Percentiles rank a stretch among this genome's conserved stretches.
phyloP scores from a whole-genome alignment of 1,139 yeast species.

The Magnusiomyces ingens region DNA sequence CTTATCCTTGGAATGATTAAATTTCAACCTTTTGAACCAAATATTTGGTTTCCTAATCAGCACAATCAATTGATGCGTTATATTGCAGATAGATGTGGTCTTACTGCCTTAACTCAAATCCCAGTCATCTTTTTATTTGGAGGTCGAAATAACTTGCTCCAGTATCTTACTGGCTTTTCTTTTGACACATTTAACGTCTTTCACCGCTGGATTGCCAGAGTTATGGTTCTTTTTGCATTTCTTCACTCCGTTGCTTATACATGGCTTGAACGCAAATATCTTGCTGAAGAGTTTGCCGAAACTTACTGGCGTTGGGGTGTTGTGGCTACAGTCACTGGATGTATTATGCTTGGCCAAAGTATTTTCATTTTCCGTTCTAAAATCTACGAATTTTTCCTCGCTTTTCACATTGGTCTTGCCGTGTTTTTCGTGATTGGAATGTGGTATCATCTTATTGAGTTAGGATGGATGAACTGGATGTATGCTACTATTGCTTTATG shows the following conservation, averaged over 20 bases:
- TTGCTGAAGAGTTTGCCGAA: conserved; percentile 20
- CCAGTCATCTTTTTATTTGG: conserved; percentile 53
- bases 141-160: conserved; percentile 55
- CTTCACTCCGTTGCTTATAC: conserved; percentile 26
- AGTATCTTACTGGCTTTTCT: conserved; percentile 54
- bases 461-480: conserved; percentile 41
- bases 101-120: conserved; percentile 46
- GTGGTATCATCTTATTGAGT: conserved; percentile 38
- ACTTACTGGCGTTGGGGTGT: conserved; percentile 46
- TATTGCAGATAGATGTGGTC: conserved; percentile 52
- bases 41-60: conserved; percentile 5
- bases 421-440: conserved; percentile 37
- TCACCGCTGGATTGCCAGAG: conserved; percentile 57
- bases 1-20: conserved; percentile 16
- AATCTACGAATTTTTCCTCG: conserved; percentile 58
- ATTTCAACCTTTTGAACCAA: conserved; percentile 6
- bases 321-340: conserved; percentile 39
- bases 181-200: conserved; percentile 51
- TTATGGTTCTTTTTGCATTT: conserved; percentile 40
- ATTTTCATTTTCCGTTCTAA: conserved; percentile 45
- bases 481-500: conserved; percentile 35
- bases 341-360: conserved; percentile 43
- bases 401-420: conserved; percentile 46
- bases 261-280: no score
- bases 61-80: conserved; percentile 21